A percentile compares a stretch with the other conserved stretches of the same genome.
Conservation (phyloP, 1,139 yeast species). For the Suhomyces yuchorum region DNA sequence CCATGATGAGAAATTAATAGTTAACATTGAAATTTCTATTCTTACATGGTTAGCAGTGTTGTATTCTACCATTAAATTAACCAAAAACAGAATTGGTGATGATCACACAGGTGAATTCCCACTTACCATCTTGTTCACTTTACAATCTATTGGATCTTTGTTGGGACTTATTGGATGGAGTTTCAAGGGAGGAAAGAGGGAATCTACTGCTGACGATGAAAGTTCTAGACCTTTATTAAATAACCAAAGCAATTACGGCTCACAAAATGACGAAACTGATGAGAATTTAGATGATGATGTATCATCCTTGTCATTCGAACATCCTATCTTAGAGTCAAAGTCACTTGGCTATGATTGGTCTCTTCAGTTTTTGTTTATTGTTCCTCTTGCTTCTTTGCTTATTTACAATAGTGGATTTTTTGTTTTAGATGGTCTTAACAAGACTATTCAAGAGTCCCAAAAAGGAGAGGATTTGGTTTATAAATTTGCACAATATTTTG, state of each 20-base stretch:
- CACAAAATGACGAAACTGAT: constrained; percentile 21
- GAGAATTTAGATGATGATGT: constrained; percentile 16
- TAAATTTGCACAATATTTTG: constrained; percentile 36
- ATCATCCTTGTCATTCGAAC: constrained; percentile 19
- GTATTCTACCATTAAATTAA: constrained; percentile 46
- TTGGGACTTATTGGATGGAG: constrained; percentile 58
- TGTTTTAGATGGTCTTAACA: constrained; percentile 62
- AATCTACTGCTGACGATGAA: constrained; percentile 19
- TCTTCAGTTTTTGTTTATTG: constrained; percentile 65
- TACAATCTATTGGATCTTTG: constrained; percentile 53
- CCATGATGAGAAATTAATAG: constrained; percentile 72
- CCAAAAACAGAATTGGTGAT: constrained; percentile 40
- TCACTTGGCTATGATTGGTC: constrained; percentile 77
- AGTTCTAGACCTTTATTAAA: constrained; percentile 35
- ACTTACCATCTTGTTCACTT: constrained; percentile 50
- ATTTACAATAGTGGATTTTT: constrained; percentile 55
- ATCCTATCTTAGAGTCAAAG: constrained; percentile 22
- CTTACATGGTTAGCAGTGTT: constrained; percentile 59
- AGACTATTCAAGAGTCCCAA: constrained; percentile 68
- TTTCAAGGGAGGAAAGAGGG: constrained; percentile 19
- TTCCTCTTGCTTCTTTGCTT: constrained; percentile 63
- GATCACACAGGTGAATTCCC: constrained; percentile 65
- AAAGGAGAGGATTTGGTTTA: constrained; percentile 51
- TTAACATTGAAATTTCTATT: constrained; percentile 58
- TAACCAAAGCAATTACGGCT: constrained; percentile 25